Base-by-base conservation (phyloP, 2,329 filamentous ascomycete species). In the Lasiodiplodia citricola region DNA sequence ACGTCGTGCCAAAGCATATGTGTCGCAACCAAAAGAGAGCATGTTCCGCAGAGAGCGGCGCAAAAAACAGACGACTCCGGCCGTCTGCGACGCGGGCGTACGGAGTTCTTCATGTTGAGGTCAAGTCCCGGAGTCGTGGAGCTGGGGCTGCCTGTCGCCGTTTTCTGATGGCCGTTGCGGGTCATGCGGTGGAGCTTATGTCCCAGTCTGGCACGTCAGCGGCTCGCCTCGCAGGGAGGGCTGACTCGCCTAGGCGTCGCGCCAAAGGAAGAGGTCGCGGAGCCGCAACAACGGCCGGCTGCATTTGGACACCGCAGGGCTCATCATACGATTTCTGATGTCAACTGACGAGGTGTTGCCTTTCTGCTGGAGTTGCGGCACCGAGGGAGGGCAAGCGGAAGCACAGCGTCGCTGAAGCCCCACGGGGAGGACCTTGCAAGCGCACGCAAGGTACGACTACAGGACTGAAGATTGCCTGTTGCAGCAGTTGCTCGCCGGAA, bases 311-410 rank as follows among this genome's bases (percentile, higher is more conserved):
- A 52, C 60, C 47, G 60, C 44, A 37, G 60, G 23, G 44, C 7
- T 8, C 28, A 11, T 57, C 60, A 28, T 63, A 51, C 44, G 58
- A 51, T 44, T 51, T 31, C 6, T 16, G 41, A 37, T 35, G 28
- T 52, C 47, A 47, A 16, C 14, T 38, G 31, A 28, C 57, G 35
- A 31, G 14, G n/a, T 62, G 57, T 3, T 21, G 38, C 31, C 41
- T 35, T 21, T 28, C 37, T 44, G 21, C 25, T 14, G 31, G 35
- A 5, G 38, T 31, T 28, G 25, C 18, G 21, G 28, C 11, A 7
- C 60, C 60, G 60, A 64, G 47, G 47, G 47, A 64, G 60, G 47
- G 47, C 47, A 25, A 52, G 37, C 60, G 60, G 60, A 64, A 64
- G 58, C 57, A 50, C 37, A 14, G 13, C 11, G 2, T 13, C 8